Evolutionary conservation across 805 yeast species (phyloP).

Genomic region (Candida namnaoensis): DNA sequence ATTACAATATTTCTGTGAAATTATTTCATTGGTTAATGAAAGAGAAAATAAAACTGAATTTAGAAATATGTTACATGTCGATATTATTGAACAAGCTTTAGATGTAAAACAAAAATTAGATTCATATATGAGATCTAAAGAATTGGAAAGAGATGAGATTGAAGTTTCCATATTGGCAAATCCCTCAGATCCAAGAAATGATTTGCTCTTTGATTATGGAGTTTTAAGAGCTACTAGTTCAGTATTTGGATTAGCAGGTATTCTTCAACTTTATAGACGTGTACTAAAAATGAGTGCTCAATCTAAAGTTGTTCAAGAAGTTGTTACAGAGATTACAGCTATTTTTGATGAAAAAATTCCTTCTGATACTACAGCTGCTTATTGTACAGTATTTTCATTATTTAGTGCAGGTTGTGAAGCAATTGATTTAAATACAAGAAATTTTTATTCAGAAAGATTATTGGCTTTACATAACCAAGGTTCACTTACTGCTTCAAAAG

Average conservation of each 20-base stretch:
- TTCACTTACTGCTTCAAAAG: slow-evolving; percentile 6
- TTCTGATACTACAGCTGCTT: slow-evolving; percentile 35
- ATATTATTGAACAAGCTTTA: slow-evolving; percentile 18
- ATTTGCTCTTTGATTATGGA: slow-evolving; percentile 4
- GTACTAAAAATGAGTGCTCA: slow-evolving; percentile 37
- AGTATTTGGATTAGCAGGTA: slow-evolving; percentile 39
- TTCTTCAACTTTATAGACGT: slow-evolving; percentile 45
- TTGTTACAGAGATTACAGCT: slow-evolving; percentile 20
- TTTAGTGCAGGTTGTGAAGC: slow-evolving; percentile 47
- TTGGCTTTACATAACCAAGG: slow-evolving; percentile 26
- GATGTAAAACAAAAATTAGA: slow-evolving; percentile 23
- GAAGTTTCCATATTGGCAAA: slow-evolving; percentile 2
- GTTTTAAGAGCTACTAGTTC: slow-evolving; percentile 36
- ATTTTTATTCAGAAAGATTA: slow-evolving; percentile 26
- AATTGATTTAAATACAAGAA: slow-evolving; percentile 20
- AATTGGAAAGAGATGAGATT: slow-evolving; percentile 16
- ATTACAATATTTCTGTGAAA: slow-evolving; percentile 45
- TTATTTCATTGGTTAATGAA: slow-evolving; percentile 27
- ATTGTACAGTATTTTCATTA: slow-evolving; percentile 37
- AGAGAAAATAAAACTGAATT: slow-evolving; percentile 9
- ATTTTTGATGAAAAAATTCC: slow-evolving; percentile 24
- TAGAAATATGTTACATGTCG: slow-evolving; percentile 1
- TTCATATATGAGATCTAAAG: slow-evolving; percentile 10
- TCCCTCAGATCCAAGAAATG: not conserved
- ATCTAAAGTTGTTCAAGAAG: slow-evolving; percentile 34